Conservation (phyloP, 495 filamentous ascomycete species). For the Cercophora samala region DNA sequence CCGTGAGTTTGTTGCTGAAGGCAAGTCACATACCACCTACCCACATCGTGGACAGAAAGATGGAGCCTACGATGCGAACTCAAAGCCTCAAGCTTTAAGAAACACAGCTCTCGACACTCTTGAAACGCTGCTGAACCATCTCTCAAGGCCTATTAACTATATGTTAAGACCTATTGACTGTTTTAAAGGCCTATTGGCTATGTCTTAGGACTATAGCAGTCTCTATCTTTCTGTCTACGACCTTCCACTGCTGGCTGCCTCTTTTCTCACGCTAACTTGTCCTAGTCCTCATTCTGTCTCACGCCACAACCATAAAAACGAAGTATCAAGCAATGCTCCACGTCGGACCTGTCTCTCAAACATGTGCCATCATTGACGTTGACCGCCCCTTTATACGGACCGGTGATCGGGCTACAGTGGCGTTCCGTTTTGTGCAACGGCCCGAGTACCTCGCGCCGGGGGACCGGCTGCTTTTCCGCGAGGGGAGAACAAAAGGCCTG, state of each 20-base stretch:
- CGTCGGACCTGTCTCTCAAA: slow-evolving; percentile 92
- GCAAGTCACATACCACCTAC: slow-evolving; percentile 35
- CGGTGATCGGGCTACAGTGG: slow-evolving; percentile 85
- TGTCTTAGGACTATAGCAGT: no score
- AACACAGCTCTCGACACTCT: no score
- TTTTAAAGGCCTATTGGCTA: no score
- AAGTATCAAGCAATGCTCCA: slow-evolving; percentile 99
- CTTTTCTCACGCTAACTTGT: background rate
- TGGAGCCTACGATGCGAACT: no score
- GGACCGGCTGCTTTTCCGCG: slow-evolving; percentile 87
- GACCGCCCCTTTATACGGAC: slow-evolving; percentile 94
- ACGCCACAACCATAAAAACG: slow-evolving; percentile 97
- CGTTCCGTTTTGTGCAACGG: slow-evolving; percentile 93
- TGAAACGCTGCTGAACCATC: no score
- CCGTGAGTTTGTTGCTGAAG: slow-evolving; percentile 90
- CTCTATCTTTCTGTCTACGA: no score
- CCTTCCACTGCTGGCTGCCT: no score
- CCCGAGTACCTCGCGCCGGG: slow-evolving; percentile 89
- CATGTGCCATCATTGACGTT: slow-evolving; percentile 95
- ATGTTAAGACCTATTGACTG: no score
- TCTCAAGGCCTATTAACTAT: no score
- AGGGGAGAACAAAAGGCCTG: slow-evolving; percentile 91
- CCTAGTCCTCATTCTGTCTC: slow-evolving; percentile 84
- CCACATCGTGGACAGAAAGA: no score
- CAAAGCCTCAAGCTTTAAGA: no score